Base-by-base conservation (phyloP, 768 basidiomycete species). In the Lentinula raphanica region DNA sequence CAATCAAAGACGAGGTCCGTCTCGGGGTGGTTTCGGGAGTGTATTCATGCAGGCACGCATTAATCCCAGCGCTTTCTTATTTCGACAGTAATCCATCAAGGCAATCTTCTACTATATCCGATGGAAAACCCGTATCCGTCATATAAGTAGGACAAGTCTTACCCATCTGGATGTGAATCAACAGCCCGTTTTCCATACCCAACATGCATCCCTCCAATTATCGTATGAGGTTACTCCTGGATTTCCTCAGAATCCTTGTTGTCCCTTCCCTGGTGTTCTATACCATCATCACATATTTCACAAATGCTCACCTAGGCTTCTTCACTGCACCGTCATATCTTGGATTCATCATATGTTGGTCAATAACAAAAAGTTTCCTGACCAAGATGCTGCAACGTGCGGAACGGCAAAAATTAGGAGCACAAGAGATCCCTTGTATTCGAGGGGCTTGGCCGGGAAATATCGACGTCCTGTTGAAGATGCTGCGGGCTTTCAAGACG, bases 381-480 rank as follows among this genome's bases (percentile, higher is more conserved):
- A 60, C 63, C 12, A 68, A 74, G 48, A 62, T 69, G 45, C 58
- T 62, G 1, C 81, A 85, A 51, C 62, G 60, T 19, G 70, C 71
- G 32, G 75, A 84, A 45, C 83, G 83, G 0, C 65, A 66, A 11
- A 76, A 72, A 31, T 68, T 85, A 13, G 78, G 79, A 5, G 84
- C 84, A 5, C 72, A 73, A 59, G 74, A 69, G 2, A 81, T 86
- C 49, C 85, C 84, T 3, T 71, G 76, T 19, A 81, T 88, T 15
- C 72, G 79, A 17, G 88, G 88, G 6, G 84, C 80, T 72, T 88
- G 86, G 85, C 88, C 87, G 3, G 88, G 88, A n/a, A 90, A 90
- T 66, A 71, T 90, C 63, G 88, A 91, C 63, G 68, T 90, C 49
- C 76, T 88, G 58, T 65, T 87, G 48, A 73, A 70, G 55, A 79